Percentiles rank a stretch among this genome's conserved stretches.
Conservation (phyloP, 2,329 filamentous ascomycete species). For the Aspergillus floridensis region DNA sequence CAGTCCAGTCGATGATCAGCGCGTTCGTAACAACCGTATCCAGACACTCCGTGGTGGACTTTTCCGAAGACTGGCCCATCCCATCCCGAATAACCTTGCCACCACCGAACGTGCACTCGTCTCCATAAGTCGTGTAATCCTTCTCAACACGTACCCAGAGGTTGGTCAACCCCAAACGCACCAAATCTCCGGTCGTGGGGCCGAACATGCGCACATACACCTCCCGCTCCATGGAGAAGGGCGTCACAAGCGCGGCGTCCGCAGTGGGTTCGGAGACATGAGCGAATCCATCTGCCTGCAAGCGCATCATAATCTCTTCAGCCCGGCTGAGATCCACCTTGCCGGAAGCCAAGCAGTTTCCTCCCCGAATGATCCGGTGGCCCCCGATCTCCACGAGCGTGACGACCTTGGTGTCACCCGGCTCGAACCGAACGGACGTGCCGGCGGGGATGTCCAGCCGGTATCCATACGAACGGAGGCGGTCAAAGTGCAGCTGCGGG, state of each 20-base stretch:
- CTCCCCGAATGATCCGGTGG: slow-evolving; percentile 74
- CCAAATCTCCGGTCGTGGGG: slow-evolving; percentile 81
- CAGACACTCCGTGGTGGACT: slow-evolving; percentile 67
- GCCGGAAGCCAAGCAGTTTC: slow-evolving; percentile 76
- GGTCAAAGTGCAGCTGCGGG: slow-evolving; percentile 83
- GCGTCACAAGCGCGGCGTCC: slow-evolving; percentile 56
- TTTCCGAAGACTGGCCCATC: slow-evolving; percentile 87
- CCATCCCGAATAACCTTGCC: slow-evolving; percentile 92
- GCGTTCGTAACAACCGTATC: slow-evolving; percentile 90
- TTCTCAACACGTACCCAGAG: slow-evolving; percentile 89
- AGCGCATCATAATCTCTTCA: slow-evolving; percentile 63
- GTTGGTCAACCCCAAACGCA: slow-evolving; percentile 78
- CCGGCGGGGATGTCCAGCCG: slow-evolving; percentile 87
- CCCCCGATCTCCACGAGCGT: slow-evolving; percentile 86
- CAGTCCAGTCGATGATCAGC: slow-evolving; percentile 83
- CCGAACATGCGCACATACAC: slow-evolving; percentile 89
- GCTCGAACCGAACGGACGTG: slow-evolving; percentile 90
- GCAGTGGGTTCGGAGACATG: slow-evolving; percentile 67
- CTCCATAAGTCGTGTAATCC: slow-evolving; percentile 79
- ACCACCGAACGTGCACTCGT: slow-evolving; percentile 93
- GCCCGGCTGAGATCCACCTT: slow-evolving; percentile 62
- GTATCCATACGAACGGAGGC: slow-evolving; percentile 75
- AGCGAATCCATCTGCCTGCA: slow-evolving; percentile 73
- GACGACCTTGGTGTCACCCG: slow-evolving; percentile 87
- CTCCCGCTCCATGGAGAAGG: slow-evolving; percentile 70